These are phyloP conservation scores for Aspergillus pseudoterreus DNA, from an alignment of 2,329 filamentous ascomycete genomes.

Conservation along the genomic window DNA sequence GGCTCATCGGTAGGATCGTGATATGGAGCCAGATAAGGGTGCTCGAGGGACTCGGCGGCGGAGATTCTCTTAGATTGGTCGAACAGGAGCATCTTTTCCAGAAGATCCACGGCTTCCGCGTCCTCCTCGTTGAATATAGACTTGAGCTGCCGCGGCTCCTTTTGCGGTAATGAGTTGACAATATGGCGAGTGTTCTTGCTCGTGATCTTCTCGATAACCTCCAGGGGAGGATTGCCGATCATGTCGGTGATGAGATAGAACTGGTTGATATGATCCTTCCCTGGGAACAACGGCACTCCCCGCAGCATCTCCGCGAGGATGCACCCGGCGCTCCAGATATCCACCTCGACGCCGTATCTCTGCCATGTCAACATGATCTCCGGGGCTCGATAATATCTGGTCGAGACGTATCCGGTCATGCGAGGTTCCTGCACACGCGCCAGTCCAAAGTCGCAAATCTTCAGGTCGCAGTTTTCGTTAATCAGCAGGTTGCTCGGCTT, in stretches of 20 bases:
- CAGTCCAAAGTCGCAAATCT: conserved; percentile 98
- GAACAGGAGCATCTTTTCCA: conserved; percentile 96
- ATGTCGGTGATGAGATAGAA: conserved; percentile 99
- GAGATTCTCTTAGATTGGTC: conserved; percentile 94
- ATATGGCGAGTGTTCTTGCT: conserved; percentile 97
- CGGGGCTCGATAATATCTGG: conserved; percentile 94
- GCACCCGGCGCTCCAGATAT: conserved; percentile 99
- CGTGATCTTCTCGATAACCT: conserved; percentile 97
- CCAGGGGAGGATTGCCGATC: conserved; percentile 89
- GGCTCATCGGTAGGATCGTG: conserved; percentile 97
- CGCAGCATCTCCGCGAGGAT: conserved; percentile 99
- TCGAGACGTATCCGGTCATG: conserved; percentile 99
- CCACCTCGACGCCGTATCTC: conserved; percentile 97
- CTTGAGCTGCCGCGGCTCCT: conserved; percentile 77
- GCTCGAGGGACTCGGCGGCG: conserved; percentile 76
- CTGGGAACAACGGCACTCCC: conserved; percentile 94
- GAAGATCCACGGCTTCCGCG: conserved; percentile 70
- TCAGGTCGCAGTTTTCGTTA: conserved; percentile 98
- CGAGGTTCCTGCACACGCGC: conserved; percentile 97
- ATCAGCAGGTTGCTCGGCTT: conserved; percentile 99
- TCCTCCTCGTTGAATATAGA: conserved; percentile 95
- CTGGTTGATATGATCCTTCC: conserved; percentile 98
- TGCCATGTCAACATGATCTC: conserved; percentile 99
- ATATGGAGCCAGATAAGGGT: conserved; percentile 92
- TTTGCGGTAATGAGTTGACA: conserved; percentile 91